Conservation (phyloP, 495 filamentous ascomycete species). For the Lasiosphaeriaceae sp. region DNA sequence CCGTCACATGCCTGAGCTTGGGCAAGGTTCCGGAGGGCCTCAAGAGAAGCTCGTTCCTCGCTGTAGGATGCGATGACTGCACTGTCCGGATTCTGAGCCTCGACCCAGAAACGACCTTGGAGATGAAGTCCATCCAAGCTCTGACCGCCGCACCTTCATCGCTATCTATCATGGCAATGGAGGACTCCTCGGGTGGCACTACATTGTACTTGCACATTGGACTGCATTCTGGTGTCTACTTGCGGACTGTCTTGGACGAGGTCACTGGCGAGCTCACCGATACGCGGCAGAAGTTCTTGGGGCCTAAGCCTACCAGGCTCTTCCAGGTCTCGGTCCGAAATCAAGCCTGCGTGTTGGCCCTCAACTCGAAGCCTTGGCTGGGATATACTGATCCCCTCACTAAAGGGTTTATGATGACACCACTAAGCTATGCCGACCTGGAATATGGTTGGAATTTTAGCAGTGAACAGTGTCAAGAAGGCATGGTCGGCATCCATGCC, state of each 20-base stretch:
- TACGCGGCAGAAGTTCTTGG: conserved; percentile 89
- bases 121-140: conserved; percentile 90
- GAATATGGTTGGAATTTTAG: conserved; percentile 96
- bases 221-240: conserved; percentile 89
- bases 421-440: conserved; percentile 79
- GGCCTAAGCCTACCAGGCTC: conserved; percentile 79
- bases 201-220: conserved; percentile 94
- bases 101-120: conserved; percentile 83
- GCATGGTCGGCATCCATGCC: conserved; percentile 93
- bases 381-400: conserved; percentile 83
- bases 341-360: conserved; percentile 80
- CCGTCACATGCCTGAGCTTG: conserved; percentile 86
- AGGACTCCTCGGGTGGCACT: conserved; percentile 72
- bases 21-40: conserved; percentile 91
- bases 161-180: conserved; percentile 91
- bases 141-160: conserved; percentile 85
- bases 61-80: conserved; percentile 94
- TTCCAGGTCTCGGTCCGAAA: conserved; percentile 83
- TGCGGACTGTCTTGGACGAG: conserved; percentile 90
- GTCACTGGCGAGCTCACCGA: conserved; percentile 91
- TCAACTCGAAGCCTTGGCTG: conserved; percentile 89
- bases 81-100: conserved; percentile 89
- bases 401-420: conserved; percentile 84
- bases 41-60: conserved; percentile 79
- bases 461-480: conserved; percentile 86